A percentile compares a stretch with the other conserved stretches of the same genome.
phyloP scores from a whole-genome alignment of 495 filamentous ascomycete genomes.

The Talaromyces adpressus region DNA sequence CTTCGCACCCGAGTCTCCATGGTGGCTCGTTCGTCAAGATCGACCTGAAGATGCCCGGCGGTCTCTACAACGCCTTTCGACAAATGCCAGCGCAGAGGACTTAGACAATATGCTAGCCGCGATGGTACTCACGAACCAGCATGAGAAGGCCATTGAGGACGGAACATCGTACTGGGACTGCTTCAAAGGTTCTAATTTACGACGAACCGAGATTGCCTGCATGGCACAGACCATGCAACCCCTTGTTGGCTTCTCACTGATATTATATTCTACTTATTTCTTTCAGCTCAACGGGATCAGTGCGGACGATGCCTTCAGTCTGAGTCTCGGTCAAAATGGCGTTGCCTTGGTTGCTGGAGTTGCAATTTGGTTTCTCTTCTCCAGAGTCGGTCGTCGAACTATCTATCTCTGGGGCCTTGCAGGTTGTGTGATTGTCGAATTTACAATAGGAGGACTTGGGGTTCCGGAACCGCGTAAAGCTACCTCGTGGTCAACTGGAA shows the following conservation, averaged over 20 bases:
- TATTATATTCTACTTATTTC: constrained; percentile 32
- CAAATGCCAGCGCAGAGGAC: constrained; percentile 21
- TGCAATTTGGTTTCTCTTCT: constrained; percentile 45
- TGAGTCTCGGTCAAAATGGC: constrained; percentile 29
- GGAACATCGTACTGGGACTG: constrained; percentile 31
- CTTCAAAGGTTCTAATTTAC: constrained; percentile 29
- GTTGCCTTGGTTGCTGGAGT: constrained; percentile 45
- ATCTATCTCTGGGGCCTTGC: constrained; percentile 44
- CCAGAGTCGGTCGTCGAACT: constrained; percentile 35
- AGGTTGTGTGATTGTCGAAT: constrained; percentile 30
- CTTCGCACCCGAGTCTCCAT: constrained; percentile 26
- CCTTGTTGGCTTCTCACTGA: constrained; percentile 21
- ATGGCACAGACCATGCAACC: constrained; percentile 19
- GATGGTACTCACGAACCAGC: constrained; percentile 38
- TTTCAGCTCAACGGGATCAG: constrained; percentile 32
- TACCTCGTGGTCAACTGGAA: constrained; percentile 18
- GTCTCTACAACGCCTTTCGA: constrained; percentile 33
- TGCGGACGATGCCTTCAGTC: constrained; percentile 16
- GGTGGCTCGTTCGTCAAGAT: constrained; percentile 22
- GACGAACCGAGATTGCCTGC: constrained; percentile 33
- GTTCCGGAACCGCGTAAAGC: constrained; percentile 16
- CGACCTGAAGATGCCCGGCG: constrained; percentile 35
- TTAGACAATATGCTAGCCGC: constrained; percentile 45
- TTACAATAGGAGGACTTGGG: constrained; percentile 31
- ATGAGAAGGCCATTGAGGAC: constrained; percentile 21